phyloP scores from a whole-genome alignment of 1,284 basidiomycete species.

The Moesziomyces globuligerus region DNA sequence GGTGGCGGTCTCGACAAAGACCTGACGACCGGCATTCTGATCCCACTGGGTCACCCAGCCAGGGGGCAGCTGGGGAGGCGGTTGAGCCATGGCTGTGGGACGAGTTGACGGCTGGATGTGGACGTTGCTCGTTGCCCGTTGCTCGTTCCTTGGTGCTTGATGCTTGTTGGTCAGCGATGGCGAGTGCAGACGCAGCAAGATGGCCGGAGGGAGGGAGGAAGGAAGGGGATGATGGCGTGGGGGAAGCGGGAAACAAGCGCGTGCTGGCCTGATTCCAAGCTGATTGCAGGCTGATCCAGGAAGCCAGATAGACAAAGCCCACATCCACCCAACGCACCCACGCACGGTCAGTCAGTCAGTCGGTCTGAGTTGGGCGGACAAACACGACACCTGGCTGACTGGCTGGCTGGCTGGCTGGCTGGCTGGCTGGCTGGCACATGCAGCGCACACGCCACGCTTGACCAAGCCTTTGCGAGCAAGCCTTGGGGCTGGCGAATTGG shows the following conservation, averaged over 20 bases:
- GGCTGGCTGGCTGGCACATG: no score
- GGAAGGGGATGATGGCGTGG: neutral
- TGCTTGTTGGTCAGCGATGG: neutral
- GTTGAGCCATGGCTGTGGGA: constrained; percentile 30
- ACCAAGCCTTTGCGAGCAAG: no score
- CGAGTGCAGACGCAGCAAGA: neutral
- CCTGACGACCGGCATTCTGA: constrained; percentile 79
- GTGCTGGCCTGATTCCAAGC: no score
- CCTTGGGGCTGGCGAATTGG: no score
- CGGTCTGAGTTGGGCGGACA: constrained; percentile 4
- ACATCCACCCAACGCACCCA: no score
- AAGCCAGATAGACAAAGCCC: no score
- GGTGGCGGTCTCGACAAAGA: constrained; percentile 75
- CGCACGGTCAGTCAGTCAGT: neutral
- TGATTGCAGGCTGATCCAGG: no score
- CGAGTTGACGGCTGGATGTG: neutral
- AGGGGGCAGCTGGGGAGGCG: constrained; percentile 73
- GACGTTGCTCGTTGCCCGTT: neutral
- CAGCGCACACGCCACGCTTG: no score
- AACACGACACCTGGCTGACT: constrained; percentile 21
- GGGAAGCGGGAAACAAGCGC: constrained; percentile 5
- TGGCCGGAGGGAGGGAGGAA: neutral
- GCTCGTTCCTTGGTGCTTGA: neutral
- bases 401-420: constrained; percentile 5
- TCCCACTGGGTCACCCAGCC: constrained; percentile 94